phyloP scores from a whole-genome alignment of 805 yeast species.

The Monosporozyma aerobia region DNA sequence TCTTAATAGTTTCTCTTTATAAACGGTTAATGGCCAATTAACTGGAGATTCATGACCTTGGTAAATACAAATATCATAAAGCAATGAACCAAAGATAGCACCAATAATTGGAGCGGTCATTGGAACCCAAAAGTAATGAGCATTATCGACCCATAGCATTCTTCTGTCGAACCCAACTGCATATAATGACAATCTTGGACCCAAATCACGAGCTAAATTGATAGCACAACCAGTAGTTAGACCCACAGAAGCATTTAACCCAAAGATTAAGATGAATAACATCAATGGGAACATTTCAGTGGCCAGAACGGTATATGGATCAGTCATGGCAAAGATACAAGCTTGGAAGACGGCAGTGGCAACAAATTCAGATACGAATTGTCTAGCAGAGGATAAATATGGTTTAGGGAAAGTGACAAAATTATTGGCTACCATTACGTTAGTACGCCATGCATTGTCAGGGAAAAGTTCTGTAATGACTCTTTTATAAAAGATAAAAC shows the following conservation, averaged over 20 bases:
- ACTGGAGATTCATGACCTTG: constrained; percentile 46
- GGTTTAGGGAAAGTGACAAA: constrained; percentile 39
- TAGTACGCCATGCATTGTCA: constrained; percentile 20
- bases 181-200: constrained; percentile 42
- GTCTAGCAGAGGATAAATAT: constrained; percentile 35
- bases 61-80: constrained; percentile 44
- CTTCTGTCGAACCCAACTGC: constrained; percentile 39
- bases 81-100: constrained; percentile 37
- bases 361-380: constrained; percentile 40
- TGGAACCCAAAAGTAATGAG: constrained; percentile 47
- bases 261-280: constrained; percentile 36
- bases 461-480: constrained; percentile 25
- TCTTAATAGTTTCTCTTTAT: constrained; percentile 8
- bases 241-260: constrained; percentile 41
- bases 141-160: constrained; percentile 31
- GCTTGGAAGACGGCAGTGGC: constrained; percentile 38
- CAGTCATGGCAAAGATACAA: constrained; percentile 43
- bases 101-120: constrained; percentile 43
- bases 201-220: constrained; percentile 47
- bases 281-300: constrained; percentile 40
- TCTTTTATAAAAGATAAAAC: constrained; percentile 37
- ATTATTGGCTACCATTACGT: constrained; percentile 33
- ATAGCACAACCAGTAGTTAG: constrained; percentile 48
- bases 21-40: constrained; percentile 32
- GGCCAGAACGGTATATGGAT: constrained; percentile 40